Percentiles rank a stretch among this genome's conserved stretches.
Conservation (phyloP, 2,329 filamentous ascomycete genomes). For the Ophiostoma quercus region DNA sequence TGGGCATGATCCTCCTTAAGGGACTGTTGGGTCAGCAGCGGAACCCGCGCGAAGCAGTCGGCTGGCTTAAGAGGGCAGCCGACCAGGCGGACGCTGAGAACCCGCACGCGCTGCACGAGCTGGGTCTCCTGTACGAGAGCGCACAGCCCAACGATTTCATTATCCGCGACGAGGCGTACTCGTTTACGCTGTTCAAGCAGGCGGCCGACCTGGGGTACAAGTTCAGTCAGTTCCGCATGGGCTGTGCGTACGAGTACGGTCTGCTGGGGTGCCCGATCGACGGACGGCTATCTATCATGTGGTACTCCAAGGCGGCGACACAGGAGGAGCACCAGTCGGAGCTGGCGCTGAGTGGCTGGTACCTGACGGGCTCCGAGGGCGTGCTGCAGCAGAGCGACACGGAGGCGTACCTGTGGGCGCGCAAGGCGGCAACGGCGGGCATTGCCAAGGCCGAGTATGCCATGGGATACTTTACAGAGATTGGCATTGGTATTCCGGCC, state of each 20-base stretch:
- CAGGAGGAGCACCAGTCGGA: slow-evolving; percentile 95
- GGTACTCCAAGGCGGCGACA: slow-evolving; percentile 86
- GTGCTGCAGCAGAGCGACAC: slow-evolving; percentile 89
- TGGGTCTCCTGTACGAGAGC: slow-evolving; percentile 62
- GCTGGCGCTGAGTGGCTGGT: slow-evolving; percentile 82
- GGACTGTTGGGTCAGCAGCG: slow-evolving; percentile 81
- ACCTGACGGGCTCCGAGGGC: slow-evolving; percentile 82
- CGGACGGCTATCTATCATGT: slow-evolving; percentile 77
- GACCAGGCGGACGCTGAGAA: slow-evolving; percentile 85
- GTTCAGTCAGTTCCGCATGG: slow-evolving; percentile 85
- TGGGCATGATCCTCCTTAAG: slow-evolving; percentile 93
- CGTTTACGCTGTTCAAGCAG: slow-evolving; percentile 74
- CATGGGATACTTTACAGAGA: slow-evolving; percentile 96
- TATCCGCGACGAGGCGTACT: slow-evolving; percentile 74
- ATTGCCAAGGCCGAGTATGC: slow-evolving; percentile 94
- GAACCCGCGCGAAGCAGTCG: slow-evolving; percentile 79
- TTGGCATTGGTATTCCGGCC: slow-evolving; percentile 80
- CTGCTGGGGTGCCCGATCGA: slow-evolving; percentile 77
- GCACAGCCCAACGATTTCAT: slow-evolving; percentile 61
- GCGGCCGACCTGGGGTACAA: slow-evolving; percentile 90
- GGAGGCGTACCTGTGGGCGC: slow-evolving; percentile 94
- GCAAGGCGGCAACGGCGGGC: slow-evolving; percentile 83
- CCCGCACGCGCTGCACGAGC: slow-evolving; percentile 89
- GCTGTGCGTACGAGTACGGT: slow-evolving; percentile 85
- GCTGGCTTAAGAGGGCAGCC: slow-evolving; percentile 89